Percentiles rank a stretch among this genome's conserved stretches.
These are phyloP conservation scores for Fusarium duplospermum DNA, from an alignment of 2,329 filamentous ascomycete species.

Conservation along the genomic window DNA sequence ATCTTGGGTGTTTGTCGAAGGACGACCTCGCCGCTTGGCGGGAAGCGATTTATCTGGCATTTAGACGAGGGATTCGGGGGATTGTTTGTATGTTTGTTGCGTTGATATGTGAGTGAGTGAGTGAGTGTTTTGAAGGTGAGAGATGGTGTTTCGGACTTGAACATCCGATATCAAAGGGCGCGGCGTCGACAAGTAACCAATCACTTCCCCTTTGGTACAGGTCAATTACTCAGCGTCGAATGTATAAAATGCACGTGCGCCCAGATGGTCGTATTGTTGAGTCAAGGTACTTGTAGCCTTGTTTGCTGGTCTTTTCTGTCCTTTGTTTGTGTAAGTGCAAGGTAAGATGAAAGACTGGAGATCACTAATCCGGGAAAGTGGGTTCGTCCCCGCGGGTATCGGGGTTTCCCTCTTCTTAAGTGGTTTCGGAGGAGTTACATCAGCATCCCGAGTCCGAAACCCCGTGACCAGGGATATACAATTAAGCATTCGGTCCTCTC, in stretches of 20 bases:
- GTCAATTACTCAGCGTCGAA: not conserved
- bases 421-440: slow-evolving; percentile 32
- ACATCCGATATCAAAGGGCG: not conserved
- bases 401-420: not conserved
- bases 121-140: not conserved
- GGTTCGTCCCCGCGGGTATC: not conserved
- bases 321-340: not conserved
- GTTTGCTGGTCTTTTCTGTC: no score
- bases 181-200: not conserved
- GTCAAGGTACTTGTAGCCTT: not conserved
- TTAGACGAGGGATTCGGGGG: not conserved
- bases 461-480: not conserved
- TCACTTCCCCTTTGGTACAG: no score
- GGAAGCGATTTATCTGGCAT: slow-evolving; percentile 22
- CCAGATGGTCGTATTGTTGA: not conserved
- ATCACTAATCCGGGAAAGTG: not conserved
- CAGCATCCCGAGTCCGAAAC: slow-evolving; percentile 26
- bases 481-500: not conserved
- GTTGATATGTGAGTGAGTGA: slow-evolving; percentile 1
- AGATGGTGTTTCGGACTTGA: not conserved
- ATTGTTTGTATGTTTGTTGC: not conserved
- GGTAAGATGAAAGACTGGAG: not conserved
- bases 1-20: slow-evolving; percentile 28
- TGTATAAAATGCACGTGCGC: not conserved
- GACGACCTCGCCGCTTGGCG: slow-evolving; percentile 38